Base-by-base conservation (phyloP, 768 basidiomycete species). In the Trametes gibbosa region DNA sequence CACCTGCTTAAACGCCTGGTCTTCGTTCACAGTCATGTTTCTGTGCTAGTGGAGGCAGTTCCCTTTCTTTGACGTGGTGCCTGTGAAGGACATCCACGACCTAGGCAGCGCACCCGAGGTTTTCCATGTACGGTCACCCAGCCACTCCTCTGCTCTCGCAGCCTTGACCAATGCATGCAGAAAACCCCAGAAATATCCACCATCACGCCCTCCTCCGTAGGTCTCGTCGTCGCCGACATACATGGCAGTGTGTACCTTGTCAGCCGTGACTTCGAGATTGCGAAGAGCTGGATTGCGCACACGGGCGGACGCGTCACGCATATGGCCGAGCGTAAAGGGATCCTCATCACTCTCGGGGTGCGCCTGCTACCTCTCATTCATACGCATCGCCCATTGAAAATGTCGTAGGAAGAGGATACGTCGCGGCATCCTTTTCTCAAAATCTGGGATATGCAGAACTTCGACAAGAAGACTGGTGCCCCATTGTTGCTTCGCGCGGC, bases 261-360 rank as follows among this genome's bases (percentile, higher is more conserved):
- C 32, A 85, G 87, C 71, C 77, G 82, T 35, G 83, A 88, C 27
- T 93, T 94, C 68, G 87, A 89, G 66, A 78, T 85, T 0, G 69
- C 77, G 9, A 77, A 77, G 35, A 87, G 87, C 59, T 95, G 92
- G 92, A 70, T 91, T 48, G 92, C 90, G 5, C 90, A 94, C 72
- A 76, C 81, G 13, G 81, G 79, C 10, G 93, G 93, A 39, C 77
- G 92, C 35, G 91, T 94, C 17, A 92, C 90, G 9, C 92, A 95
- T 68, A 87, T 97, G 85, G 80, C 81, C 0, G 95, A 96, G 73
- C 81, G 82, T 48, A 84, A 84, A 63, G 90, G 89, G 0, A 77
- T 95, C 40, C 76, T 98, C 27, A 78, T 98, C n/a, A 92, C 93
- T 3, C 79, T 98, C 23, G 96, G 95, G 29, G 94, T 95, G 67